phyloP scores from a whole-genome alignment of 768 basidiomycete species.

The Harrya chromipes region DNA sequence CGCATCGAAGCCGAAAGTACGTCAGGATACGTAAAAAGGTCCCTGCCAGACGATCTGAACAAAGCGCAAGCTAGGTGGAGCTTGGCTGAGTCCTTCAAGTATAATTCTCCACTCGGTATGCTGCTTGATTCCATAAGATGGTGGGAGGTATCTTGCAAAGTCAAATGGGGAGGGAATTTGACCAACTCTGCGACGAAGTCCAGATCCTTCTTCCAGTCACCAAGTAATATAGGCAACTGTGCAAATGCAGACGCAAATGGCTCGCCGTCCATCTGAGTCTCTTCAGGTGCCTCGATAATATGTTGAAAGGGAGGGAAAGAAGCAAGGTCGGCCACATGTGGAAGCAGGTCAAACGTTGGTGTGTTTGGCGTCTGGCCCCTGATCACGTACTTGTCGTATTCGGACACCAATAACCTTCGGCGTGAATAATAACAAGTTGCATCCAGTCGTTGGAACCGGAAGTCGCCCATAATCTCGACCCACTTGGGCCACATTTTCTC shows the following conservation, averaged over 20 bases:
- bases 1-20: not conserved
- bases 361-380: no score
- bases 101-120: not conserved
- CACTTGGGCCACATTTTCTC: conserved; percentile 4
- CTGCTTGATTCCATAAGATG: not conserved
- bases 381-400: conserved; percentile 1
- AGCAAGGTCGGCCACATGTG: conserved; percentile 1
- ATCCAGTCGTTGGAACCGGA: not conserved
- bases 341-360: not conserved
- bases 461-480: not conserved
- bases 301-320: not conserved
- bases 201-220: conserved; percentile 4
- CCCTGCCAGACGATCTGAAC: not conserved
- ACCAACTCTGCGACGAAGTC: conserved; percentile 1
- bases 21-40: not conserved
- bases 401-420: not conserved
- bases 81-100: not conserved
- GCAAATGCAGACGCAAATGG: conserved; percentile 2
- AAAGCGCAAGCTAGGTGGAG: conserved; percentile 5
- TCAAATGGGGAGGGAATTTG: not conserved
- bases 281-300: conserved; percentile 3
- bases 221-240: not conserved
- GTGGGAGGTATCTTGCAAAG: not conserved
- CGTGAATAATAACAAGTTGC: not conserved
- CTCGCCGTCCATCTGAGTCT: not conserved